These are phyloP conservation scores for Cyamopsis tetragonoloba DNA, from an alignment of 306 rosid genomes.

Conservation along the genomic window DNA sequence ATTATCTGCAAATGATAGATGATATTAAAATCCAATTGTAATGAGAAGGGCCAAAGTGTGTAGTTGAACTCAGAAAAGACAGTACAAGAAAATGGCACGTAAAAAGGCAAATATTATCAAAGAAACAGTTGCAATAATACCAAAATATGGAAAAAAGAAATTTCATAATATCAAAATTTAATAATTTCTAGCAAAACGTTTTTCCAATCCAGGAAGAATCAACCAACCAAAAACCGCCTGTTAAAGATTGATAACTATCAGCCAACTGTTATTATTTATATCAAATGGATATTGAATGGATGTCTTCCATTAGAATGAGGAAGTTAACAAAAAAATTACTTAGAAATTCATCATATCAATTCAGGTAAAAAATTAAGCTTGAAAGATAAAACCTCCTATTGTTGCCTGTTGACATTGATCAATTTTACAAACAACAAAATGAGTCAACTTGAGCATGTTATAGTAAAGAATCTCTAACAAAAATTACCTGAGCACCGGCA, in stretches of 20 bases:
- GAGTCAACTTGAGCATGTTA: neutral
- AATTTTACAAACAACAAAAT: neutral
- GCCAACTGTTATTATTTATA: neutral
- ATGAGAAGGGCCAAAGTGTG: neutral
- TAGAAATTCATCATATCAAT: neutral
- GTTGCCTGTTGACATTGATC: neutral
- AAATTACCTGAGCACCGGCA: slow-evolving; percentile 77
- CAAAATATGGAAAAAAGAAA: neutral
- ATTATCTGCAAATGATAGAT: neutral
- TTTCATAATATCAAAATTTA: neutral
- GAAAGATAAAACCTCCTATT: neutral
- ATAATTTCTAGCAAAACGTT: neutral
- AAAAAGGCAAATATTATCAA: neutral
- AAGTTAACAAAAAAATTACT: neutral
- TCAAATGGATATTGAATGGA: neutral
- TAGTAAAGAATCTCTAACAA: neutral
- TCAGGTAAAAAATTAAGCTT: neutral
- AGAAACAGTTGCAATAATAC: neutral
- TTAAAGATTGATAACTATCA: no score
- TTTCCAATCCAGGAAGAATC: neutral
- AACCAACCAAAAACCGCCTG: neutral
- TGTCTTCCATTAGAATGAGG: neutral
- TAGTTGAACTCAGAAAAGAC: neutral
- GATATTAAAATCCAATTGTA: neutral
- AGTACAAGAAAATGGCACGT: no score